A percentile compares a stretch with the other conserved stretches of the same genome.
These are phyloP conservation scores for Leccinum sublutescens DNA, from an alignment of 768 basidiomycete species.

Conservation along the genomic window DNA sequence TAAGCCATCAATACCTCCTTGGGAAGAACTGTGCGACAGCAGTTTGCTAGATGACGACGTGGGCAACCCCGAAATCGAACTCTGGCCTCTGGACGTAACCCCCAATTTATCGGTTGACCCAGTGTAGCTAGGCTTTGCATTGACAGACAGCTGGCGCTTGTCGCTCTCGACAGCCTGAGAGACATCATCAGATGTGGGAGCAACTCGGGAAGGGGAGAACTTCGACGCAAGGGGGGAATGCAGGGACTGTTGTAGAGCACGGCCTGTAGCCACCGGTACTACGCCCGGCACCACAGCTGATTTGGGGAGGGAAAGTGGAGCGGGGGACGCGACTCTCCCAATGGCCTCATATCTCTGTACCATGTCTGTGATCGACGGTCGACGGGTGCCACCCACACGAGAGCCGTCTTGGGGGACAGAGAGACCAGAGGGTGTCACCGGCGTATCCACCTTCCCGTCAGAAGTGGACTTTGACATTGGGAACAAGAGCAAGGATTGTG, in stretches of 20 bases:
- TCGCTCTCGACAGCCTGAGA: slow-evolving; percentile 15
- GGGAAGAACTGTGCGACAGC: slow-evolving; percentile 12
- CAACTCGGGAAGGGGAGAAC: slow-evolving; percentile 23
- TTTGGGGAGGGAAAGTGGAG: slow-evolving; percentile 34
- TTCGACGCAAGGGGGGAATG: slow-evolving; percentile 27
- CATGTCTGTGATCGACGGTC: slow-evolving; percentile 85
- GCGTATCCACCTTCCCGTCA: slow-evolving; percentile 36
- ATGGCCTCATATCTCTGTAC: slow-evolving; percentile 81
- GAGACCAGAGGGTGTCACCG: slow-evolving; percentile 37
- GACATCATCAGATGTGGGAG: slow-evolving; percentile 10
- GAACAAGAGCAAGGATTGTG: slow-evolving; percentile 80
- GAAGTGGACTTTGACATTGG: slow-evolving; percentile 45
- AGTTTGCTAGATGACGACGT: slow-evolving; percentile 21
- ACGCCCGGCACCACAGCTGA: slow-evolving; percentile 18
- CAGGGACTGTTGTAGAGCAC: slow-evolving; percentile 18
- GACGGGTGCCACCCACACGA: slow-evolving; percentile 41
- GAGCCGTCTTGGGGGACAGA: slow-evolving; percentile 48
- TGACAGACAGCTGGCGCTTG: slow-evolving; percentile 18
- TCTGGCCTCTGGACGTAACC: slow-evolving; percentile 15
- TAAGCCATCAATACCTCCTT: slow-evolving; percentile 27
- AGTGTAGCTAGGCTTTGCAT: slow-evolving; percentile 13
- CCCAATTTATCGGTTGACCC: slow-evolving; percentile 19
- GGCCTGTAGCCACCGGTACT: slow-evolving; percentile 18
- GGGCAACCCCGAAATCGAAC: slow-evolving; percentile 24
- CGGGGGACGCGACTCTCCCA: slow-evolving; percentile 30